A percentile compares a stretch with the other conserved stretches of the same genome.
Evolutionary conservation across 2,329 filamentous ascomycete species (phyloP).

Genomic region (Emergomyces africanus): DNA sequence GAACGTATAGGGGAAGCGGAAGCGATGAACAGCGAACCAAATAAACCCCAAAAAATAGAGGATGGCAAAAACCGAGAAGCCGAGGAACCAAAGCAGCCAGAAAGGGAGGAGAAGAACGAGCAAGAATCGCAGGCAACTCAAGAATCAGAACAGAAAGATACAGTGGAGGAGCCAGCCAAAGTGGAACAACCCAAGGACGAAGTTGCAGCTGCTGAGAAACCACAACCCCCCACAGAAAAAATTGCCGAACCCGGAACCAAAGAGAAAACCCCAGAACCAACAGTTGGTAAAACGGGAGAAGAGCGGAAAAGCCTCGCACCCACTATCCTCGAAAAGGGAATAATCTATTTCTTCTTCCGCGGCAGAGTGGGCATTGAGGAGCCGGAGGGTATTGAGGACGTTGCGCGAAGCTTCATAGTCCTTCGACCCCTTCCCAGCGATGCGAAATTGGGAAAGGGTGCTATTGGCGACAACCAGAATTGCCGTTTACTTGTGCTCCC

Average conservation of each 20-base stretch:
- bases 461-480: constrained; percentile 45
- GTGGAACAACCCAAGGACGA: not conserved
- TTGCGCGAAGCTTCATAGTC: constrained; percentile 68
- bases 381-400: constrained; percentile 55
- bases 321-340: constrained; percentile 69
- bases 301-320: constrained; percentile 40
- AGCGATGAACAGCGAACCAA: constrained; percentile 6
- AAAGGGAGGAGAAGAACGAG: constrained; percentile 12
- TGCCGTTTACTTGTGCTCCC: constrained; percentile 65
- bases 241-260: constrained; percentile 6
- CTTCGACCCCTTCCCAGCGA: constrained; percentile 58
- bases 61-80: constrained; percentile 6
- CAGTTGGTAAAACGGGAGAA: constrained; percentile 38
- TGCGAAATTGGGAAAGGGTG: constrained; percentile 52
- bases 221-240: constrained; percentile 3
- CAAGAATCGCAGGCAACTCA: constrained; percentile 3
- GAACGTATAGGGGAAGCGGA: constrained; percentile 13
- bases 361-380: constrained; percentile 54
- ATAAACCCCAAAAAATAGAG: constrained; percentile 12
- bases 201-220: not conserved
- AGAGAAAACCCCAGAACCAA: constrained; percentile 6
- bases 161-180: not conserved
- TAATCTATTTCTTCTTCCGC: constrained; percentile 85
- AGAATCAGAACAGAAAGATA: constrained; percentile 5
- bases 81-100: constrained; percentile 5